A percentile compares a stretch with the other conserved stretches of the same genome.
Evolutionary conservation across 345 rosid species (phyloP).

Genomic region (Salix exigua): DNA sequence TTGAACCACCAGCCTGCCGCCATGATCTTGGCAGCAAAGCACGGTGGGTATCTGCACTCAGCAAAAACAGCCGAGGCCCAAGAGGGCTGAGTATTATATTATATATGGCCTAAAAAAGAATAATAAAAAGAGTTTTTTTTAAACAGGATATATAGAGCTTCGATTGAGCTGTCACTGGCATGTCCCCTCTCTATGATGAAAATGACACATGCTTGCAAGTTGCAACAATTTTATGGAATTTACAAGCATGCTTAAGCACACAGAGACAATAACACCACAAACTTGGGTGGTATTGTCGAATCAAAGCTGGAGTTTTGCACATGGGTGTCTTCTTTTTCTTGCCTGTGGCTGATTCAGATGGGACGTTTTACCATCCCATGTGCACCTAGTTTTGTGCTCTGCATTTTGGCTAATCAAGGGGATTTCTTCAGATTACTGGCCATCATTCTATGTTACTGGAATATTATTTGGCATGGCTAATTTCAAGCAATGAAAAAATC

Average conservation of each 20-base stretch:
- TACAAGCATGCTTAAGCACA: slow-evolving; percentile 18
- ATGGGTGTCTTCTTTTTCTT: slow-evolving; percentile 10
- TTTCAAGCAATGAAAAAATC: background rate
- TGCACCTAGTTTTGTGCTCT: background rate
- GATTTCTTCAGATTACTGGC: background rate
- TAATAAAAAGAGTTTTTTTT: background rate
- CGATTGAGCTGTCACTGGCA: slow-evolving; percentile 31
- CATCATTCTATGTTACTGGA: too few species aligned
- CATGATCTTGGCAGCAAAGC: slow-evolving; percentile 5
- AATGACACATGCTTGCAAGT: slow-evolving; percentile 16
- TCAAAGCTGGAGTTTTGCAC: slow-evolving; percentile 14
- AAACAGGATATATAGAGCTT: slow-evolving; percentile 1
- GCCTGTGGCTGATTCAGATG: background rate
- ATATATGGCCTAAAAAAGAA: background rate
- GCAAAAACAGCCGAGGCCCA: background rate
- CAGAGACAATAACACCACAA: slow-evolving; percentile 21
- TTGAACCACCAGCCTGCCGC: background rate
- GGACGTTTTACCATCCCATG: background rate
- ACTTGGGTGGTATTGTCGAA: slow-evolving; percentile 20
- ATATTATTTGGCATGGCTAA: background rate
- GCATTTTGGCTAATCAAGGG: background rate
- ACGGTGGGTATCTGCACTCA: background rate
- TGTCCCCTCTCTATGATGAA: slow-evolving; percentile 7
- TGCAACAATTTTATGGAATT: background rate
- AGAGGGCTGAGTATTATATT: background rate